Evolutionary conservation across 140 eudicot genomes (phyloP), one percentile per base, ranked within the genome.

Genomic region (Ambrosia hybrid): DNA sequence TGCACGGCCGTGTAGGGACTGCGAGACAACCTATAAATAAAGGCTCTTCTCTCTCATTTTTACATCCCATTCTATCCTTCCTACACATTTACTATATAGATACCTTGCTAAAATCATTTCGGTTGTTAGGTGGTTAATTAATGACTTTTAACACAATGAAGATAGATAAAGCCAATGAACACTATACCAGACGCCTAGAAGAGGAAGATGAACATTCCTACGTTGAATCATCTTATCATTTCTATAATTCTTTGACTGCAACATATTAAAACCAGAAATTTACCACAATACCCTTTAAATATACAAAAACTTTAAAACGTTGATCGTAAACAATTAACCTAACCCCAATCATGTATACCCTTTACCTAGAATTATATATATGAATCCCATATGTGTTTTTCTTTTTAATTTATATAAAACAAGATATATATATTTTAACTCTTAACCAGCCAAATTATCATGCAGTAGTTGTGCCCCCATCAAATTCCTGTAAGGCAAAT

Each of bases 391-490:
- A 53, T 70, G 34, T 55, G 53, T 66, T 75, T 67, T 75, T 26
- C 79, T 67, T 67, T 70, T 52, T 5, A 73, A 64, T 65, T 55
- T 68, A 68, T 73, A 37, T 66, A 51, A 58, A 65, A 67, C 34
- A 66, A 76, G 38, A 72, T 45, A 59, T 66, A 16, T 38, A 26
- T 16, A 33, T 9, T 52, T 65, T 72, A 91, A 4, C 14, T 49
- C 55, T 68, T 75, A 91, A 5, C 97, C 95, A 52, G 97, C 95
- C 82, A 90, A 77, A 75, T 49, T 49, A 49, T 95, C 99, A 88
- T 88, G 96, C 55, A 95, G 97, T 66, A 95, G 61, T 76, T 95
- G 99, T 59, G 97, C 99, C 72, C 97, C 99, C 99, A 95, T 91
- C 80, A 95, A 79, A 82, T 86, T 91, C 82, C 96, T 82, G 11